Conservation (phyloP, 768 basidiomycete species). For the Russula brevipes region DNA sequence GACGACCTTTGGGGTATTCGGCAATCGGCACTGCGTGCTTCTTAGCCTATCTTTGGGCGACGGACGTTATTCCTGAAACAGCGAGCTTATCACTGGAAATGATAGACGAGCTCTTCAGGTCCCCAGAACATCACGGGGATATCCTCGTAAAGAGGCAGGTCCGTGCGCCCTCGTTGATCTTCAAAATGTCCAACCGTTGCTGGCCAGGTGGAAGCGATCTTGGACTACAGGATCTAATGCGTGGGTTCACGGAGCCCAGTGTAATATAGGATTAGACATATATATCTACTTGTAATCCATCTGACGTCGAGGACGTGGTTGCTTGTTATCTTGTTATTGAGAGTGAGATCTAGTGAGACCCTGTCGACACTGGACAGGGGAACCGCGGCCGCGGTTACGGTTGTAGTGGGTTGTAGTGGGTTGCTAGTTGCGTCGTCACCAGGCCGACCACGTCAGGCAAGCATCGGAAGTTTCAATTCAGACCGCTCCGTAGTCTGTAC, state of each 20-base stretch:
- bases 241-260: constrained; percentile 29
- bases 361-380: background rate
- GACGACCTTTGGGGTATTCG: constrained; percentile 65
- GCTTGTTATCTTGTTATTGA: no score
- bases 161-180: constrained; percentile 8
- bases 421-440: background rate
- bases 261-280: background rate
- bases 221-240: constrained; percentile 45
- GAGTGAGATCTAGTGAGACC: no score
- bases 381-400: background rate
- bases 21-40: constrained; percentile 47
- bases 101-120: constrained; percentile 63
- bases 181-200: background rate
- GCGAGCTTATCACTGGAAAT: constrained; percentile 72
- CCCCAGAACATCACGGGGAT: constrained; percentile 55
- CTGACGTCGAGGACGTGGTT: no score
- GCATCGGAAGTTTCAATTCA: background rate
- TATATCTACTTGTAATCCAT: background rate
- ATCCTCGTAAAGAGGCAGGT: constrained; percentile 49
- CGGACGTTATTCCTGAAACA: constrained; percentile 66
- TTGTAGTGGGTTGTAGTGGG: background rate
- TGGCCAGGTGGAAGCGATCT: constrained; percentile 53
- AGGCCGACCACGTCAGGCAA: background rate
- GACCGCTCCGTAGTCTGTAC: background rate
- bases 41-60: constrained; percentile 66